These are phyloP conservation scores for Eucalyptus coolabah DNA, from an alignment of 345 rosid genomes.

Conservation along the genomic window DNA sequence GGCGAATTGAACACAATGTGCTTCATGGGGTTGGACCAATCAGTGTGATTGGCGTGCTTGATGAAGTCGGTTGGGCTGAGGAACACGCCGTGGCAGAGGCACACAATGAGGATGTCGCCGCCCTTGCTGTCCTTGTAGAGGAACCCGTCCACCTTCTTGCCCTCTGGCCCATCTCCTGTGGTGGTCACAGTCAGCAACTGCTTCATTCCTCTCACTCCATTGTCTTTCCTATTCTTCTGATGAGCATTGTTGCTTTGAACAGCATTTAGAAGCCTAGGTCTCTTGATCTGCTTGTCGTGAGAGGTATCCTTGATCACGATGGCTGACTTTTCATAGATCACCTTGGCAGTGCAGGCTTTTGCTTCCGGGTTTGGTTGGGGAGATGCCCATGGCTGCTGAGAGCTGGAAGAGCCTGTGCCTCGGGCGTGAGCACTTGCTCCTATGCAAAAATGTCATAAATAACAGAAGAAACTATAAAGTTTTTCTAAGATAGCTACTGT, in stretches of 20 bases:
- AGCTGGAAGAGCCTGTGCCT: background rate
- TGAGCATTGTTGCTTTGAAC: background rate
- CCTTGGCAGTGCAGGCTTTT: background rate
- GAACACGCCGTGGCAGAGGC: background rate
- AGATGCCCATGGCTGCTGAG: background rate
- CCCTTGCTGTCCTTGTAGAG: background rate
- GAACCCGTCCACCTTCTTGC: background rate
- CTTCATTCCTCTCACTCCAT: conserved; percentile 10
- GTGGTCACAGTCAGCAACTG: conserved; percentile 46
- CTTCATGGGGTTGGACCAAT: background rate
- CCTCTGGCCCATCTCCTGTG: conserved; percentile 6
- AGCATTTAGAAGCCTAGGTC: background rate
- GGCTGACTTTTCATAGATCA: background rate
- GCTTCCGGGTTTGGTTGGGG: background rate
- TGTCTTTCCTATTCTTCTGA: background rate
- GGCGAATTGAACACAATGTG: background rate
- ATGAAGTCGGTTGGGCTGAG: background rate
- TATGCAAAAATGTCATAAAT: background rate
- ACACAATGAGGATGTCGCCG: background rate
- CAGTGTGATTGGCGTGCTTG: background rate
- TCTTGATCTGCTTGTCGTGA: background rate
- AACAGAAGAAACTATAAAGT: background rate
- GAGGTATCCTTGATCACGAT: background rate
- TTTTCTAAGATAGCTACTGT: background rate
- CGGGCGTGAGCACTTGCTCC: background rate